phyloP scores from a whole-genome alignment of 1,284 basidiomycete species.

The Coniferiporia sulphurascens region DNA sequence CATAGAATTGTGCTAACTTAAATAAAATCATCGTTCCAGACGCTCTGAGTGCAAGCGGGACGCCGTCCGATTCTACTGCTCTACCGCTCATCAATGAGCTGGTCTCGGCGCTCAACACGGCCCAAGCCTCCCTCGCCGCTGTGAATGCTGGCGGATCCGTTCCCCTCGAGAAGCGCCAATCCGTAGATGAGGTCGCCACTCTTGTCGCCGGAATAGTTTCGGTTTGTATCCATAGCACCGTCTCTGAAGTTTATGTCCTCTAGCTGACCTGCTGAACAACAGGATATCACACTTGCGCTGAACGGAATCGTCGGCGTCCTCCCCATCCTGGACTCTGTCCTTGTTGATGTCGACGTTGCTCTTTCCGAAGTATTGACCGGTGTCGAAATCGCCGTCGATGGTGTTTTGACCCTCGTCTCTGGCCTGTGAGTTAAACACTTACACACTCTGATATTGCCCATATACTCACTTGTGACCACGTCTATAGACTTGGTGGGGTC shows the following conservation, averaged over 20 bases:
- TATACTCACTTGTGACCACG: background rate
- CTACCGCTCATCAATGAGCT: constrained; percentile 16
- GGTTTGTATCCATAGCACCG: background rate
- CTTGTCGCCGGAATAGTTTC: constrained; percentile 17
- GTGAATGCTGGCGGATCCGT: background rate
- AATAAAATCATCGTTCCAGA: background rate
- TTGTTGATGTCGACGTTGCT: constrained; percentile 18
- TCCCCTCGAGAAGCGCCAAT: constrained; percentile 18
- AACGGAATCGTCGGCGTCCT: background rate
- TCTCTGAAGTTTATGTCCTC: background rate
- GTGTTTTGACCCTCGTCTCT: constrained; percentile 21
- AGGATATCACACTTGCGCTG: constrained; percentile 11
- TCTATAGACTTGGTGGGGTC: constrained; percentile 24
- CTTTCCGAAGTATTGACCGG: constrained; percentile 19
- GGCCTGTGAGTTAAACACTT: constrained; percentile 4
- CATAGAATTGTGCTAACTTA: background rate
- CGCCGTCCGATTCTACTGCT: constrained; percentile 6
- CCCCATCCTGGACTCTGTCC: constrained; percentile 15
- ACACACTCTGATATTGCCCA: background rate
- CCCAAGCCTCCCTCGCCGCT: constrained; percentile 6
- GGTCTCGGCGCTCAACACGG: constrained; percentile 13
- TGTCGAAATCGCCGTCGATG: constrained; percentile 19
- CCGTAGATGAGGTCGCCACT: constrained; percentile 16
- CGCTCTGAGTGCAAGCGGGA: constrained; percentile 1
- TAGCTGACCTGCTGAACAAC: background rate